Percentiles rank a stretch among this genome's conserved stretches.
Conservation (phyloP, 2,329 filamentous ascomycete species). For the Trichoderma gracile region DNA sequence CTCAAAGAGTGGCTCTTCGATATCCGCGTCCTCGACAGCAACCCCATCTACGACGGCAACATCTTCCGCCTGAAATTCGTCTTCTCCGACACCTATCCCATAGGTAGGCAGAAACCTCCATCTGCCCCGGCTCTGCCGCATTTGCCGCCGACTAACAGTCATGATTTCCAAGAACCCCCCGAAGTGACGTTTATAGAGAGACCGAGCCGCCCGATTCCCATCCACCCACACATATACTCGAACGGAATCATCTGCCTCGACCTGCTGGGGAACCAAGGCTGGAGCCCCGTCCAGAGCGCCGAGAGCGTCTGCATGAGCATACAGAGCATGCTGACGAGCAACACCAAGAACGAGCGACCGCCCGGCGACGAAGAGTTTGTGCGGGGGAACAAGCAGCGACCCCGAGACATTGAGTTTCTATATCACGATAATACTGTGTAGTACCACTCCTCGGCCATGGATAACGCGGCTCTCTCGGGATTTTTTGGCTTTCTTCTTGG, state of each 20-base stretch:
- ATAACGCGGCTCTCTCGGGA: neutral
- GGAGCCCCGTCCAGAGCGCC: constrained; percentile 96
- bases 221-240: constrained; percentile 96
- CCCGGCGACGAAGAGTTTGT: constrained; percentile 91
- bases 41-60: constrained; percentile 81
- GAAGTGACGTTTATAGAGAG: constrained; percentile 85
- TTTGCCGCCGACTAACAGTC: neutral
- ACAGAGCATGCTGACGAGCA: constrained; percentile 97
- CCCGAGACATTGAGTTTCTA: constrained; percentile 87
- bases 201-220: constrained; percentile 71
- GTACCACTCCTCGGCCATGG: neutral
- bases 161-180: constrained; percentile 68
- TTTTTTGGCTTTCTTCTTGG: constrained; percentile 3
- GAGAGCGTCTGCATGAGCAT: constrained; percentile 97
- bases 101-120: constrained; percentile 59
- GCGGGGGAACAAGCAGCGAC: constrained; percentile 71
- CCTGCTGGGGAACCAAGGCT: constrained; percentile 81
- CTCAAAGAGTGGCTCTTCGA: constrained; percentile 81
- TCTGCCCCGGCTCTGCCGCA: neutral
- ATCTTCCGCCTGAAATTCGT: constrained; percentile 83
- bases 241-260: constrained; percentile 99
- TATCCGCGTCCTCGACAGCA: constrained; percentile 84
- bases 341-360: constrained; percentile 86
- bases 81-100: constrained; percentile 83
- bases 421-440: constrained; percentile 87